These are phyloP conservation scores for Debaryomyces udenii DNA, from an alignment of 1,139 yeast species.

Conservation along the genomic window DNA sequence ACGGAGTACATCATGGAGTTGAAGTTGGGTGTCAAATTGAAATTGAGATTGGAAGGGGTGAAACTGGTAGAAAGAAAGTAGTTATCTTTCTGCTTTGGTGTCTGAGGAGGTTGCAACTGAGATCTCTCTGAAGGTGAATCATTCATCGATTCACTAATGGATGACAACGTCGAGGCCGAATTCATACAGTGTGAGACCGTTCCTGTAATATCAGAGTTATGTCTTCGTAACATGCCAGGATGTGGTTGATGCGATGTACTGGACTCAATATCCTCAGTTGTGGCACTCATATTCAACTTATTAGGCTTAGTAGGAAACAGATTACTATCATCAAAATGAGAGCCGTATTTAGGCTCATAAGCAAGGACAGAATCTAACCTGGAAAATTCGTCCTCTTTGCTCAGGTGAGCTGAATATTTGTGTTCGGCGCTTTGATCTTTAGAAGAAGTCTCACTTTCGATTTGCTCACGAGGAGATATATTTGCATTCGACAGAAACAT, in stretches of 20 bases:
- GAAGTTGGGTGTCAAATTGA: constrained; percentile 48
- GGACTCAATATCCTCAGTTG: neutral
- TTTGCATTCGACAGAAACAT: constrained; percentile 15
- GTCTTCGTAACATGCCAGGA: constrained; percentile 28
- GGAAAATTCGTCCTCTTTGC: constrained; percentile 6
- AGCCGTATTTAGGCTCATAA: constrained; percentile 25
- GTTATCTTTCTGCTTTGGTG: constrained; percentile 40
- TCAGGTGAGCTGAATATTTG: constrained; percentile 4
- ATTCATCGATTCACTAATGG: constrained; percentile 22
- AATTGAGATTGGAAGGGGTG: constrained; percentile 33
- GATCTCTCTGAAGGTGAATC: constrained; percentile 14
- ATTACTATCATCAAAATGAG: neutral
- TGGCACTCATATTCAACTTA: neutral
- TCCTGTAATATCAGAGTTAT: constrained; percentile 35
- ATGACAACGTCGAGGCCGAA: constrained; percentile 11
- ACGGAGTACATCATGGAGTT: constrained; percentile 47
- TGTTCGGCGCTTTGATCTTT: constrained; percentile 1
- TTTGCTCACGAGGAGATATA: neutral
- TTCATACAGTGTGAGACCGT: constrained; percentile 15
- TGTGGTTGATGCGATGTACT: constrained; percentile 9
- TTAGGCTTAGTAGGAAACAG: neutral
- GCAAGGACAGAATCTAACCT: constrained; percentile 33
- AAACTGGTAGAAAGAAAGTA: constrained; percentile 34
- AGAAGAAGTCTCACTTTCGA: neutral
- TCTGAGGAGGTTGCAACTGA: constrained; percentile 30